Evolutionary conservation across 257 asterid genomes (phyloP).

Genomic region (Leptodermis oblonga): DNA sequence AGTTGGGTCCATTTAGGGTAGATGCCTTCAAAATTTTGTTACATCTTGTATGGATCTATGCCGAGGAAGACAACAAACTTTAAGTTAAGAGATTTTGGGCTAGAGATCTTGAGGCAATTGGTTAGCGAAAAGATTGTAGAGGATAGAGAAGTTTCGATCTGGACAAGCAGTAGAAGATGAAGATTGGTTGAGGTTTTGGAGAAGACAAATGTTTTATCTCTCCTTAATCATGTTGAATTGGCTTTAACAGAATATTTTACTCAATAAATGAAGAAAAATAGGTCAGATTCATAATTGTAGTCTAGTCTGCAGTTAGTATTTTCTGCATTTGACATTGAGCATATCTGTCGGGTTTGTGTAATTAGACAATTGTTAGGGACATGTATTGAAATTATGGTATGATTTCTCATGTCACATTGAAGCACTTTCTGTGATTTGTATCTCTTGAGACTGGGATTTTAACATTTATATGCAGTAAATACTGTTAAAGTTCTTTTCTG

Average conservation of each 20-base stretch:
- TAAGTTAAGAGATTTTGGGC: neutral
- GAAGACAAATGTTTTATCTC: too few species aligned
- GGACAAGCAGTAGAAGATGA: neutral
- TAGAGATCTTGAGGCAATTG: neutral
- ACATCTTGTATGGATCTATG: neutral
- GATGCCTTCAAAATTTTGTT: neutral
- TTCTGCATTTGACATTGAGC: neutral
- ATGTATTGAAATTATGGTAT: neutral
- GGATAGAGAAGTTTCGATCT: neutral
- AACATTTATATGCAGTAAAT: neutral
- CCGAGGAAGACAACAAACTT: neutral
- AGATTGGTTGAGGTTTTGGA: neutral
- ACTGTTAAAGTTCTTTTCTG: neutral
- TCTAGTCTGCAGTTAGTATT: neutral
- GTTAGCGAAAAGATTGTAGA: neutral
- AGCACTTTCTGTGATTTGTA: neutral
- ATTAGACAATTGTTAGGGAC: neutral
- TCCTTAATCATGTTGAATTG: neutral
- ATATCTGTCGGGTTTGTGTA: neutral
- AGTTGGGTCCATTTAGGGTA: neutral
- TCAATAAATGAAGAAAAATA: neutral
- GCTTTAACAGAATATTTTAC: neutral
- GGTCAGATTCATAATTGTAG: neutral
- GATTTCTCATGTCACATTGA: neutral
- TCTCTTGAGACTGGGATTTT: neutral